phyloP scores from a whole-genome alignment of 2,329 filamentous ascomycete genomes.

The Fusarium hainanense region DNA sequence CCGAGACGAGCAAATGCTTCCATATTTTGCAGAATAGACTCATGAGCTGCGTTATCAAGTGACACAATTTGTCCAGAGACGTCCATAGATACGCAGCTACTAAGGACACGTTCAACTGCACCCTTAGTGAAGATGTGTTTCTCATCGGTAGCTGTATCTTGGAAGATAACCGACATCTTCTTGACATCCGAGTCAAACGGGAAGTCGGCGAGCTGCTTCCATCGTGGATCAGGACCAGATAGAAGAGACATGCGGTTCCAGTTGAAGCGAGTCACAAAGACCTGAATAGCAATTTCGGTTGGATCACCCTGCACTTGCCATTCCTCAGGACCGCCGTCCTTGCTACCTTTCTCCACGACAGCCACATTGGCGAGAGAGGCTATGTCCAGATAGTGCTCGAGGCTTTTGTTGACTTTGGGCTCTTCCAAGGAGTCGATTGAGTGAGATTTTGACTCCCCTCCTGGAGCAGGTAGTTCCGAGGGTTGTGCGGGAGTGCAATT shows the following conservation, averaged over 20 bases:
- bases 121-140: slow-evolving; percentile 70
- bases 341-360: slow-evolving; percentile 60
- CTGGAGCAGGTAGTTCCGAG: slow-evolving; percentile 29
- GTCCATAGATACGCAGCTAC: slow-evolving; percentile 65
- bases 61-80: slow-evolving; percentile 53
- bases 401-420: slow-evolving; percentile 55
- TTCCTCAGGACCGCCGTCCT: slow-evolving; percentile 53
- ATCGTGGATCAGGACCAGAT: slow-evolving; percentile 59
- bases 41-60: slow-evolving; percentile 53
- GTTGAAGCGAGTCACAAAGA: slow-evolving; percentile 76
- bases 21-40: slow-evolving; percentile 71
- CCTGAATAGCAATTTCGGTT: slow-evolving; percentile 77
- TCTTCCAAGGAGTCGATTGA: slow-evolving; percentile 45
- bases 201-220: slow-evolving; percentile 73
- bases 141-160: slow-evolving; percentile 52
- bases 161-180: slow-evolving; percentile 79
- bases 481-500: slow-evolving; percentile 32
- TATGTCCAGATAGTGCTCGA: slow-evolving; percentile 70
- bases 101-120: slow-evolving; percentile 73
- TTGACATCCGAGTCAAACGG: slow-evolving; percentile 80
- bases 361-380: slow-evolving; percentile 75
- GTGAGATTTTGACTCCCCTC: slow-evolving; percentile 44
- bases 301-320: slow-evolving; percentile 75
- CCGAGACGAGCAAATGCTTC: slow-evolving; percentile 72
- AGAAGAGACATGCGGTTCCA: slow-evolving; percentile 67